A percentile compares a stretch with the other conserved stretches of the same genome.
phyloP scores from a whole-genome alignment of 257 asterid species.

The Eustoma russellianum region DNA sequence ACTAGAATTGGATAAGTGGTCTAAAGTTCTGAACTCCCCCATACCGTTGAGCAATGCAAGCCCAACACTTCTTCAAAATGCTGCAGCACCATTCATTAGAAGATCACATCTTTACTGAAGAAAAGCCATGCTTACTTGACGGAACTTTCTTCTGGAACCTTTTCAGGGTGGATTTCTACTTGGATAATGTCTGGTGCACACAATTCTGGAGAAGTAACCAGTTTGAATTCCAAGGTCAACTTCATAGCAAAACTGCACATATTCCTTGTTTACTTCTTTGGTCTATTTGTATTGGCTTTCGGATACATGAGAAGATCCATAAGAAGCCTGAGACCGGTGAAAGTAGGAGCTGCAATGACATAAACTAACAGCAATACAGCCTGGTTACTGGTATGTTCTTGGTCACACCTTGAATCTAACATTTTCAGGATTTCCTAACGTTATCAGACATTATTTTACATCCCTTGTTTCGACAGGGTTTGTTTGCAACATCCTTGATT shows the following conservation, averaged over 20 bases:
- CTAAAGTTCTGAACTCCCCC: no score
- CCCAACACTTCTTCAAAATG: background rate
- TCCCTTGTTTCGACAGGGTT: constrained; percentile 23
- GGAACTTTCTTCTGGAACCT: background rate
- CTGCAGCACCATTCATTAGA: no score
- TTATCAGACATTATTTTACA: background rate
- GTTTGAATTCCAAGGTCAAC: constrained; percentile 35
- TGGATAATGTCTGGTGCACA: constrained; percentile 25
- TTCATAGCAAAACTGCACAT: constrained; percentile 40
- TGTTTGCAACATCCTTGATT: constrained; percentile 5
- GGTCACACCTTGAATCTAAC: no score
- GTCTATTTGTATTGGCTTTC: constrained; percentile 43
- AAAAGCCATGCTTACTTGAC: no score
- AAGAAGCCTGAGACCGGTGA: constrained; percentile 50
- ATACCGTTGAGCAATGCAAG: background rate
- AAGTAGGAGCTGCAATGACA: constrained; percentile 57
- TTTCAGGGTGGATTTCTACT: constrained; percentile 36
- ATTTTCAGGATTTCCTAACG: no score
- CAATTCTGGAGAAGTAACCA: constrained; percentile 18
- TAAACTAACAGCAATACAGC: constrained; percentile 26
- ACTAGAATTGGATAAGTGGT: no score
- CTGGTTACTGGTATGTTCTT: constrained; percentile 27
- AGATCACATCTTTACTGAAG: no score
- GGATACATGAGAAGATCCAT: constrained; percentile 45
- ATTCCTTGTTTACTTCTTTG: constrained; percentile 39